Percentiles rank a stretch among this genome's conserved stretches.
Evolutionary conservation across 139 green algal genomes (phyloP).

Genomic region (Chlorella ohadii): DNA sequence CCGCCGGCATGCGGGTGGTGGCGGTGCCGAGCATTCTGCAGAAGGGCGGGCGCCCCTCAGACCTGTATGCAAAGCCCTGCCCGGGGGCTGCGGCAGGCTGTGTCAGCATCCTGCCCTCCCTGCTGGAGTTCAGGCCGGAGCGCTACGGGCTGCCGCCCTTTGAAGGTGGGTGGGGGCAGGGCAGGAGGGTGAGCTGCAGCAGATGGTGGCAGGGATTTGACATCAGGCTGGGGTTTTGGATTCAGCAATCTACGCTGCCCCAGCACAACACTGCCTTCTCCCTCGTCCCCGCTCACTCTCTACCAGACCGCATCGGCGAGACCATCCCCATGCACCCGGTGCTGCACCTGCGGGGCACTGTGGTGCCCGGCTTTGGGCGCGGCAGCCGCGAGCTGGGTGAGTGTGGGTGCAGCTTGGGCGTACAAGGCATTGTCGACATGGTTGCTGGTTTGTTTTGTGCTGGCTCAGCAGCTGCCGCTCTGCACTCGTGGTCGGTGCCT

Average conservation of each 20-base stretch:
- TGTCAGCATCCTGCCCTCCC: conserved; percentile 71
- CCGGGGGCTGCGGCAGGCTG: conserved; percentile 20
- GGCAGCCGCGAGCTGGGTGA: conserved; percentile 80
- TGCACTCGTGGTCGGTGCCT: no score
- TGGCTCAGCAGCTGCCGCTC: no score
- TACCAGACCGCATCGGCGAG: conserved; percentile 14
- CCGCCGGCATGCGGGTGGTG: conserved; percentile 87
- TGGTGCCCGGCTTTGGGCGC: conserved; percentile 94
- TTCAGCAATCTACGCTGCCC: no score
- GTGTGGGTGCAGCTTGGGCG: no score
- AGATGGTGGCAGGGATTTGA: no score
- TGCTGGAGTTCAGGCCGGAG: conserved; percentile 81
- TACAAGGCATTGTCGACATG: no score
- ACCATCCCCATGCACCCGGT: conserved; percentile 64
- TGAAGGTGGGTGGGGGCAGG: conserved; percentile 41
- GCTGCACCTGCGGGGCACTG: conserved; percentile 76
- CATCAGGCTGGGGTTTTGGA: no score
- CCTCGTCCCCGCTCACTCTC: no score
- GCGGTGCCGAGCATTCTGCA: conserved; percentile 77
- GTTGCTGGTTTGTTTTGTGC: no score
- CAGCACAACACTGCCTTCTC: no score
- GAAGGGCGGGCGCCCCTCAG: conserved; percentile 12
- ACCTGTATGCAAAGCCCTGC: conserved; percentile 38
- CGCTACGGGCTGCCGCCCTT: conserved; percentile 80
- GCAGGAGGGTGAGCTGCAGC: background rate